Evolutionary conservation across 495 filamentous ascomycete genomes (phyloP).

Genomic region (Penicillium ucsense): DNA sequence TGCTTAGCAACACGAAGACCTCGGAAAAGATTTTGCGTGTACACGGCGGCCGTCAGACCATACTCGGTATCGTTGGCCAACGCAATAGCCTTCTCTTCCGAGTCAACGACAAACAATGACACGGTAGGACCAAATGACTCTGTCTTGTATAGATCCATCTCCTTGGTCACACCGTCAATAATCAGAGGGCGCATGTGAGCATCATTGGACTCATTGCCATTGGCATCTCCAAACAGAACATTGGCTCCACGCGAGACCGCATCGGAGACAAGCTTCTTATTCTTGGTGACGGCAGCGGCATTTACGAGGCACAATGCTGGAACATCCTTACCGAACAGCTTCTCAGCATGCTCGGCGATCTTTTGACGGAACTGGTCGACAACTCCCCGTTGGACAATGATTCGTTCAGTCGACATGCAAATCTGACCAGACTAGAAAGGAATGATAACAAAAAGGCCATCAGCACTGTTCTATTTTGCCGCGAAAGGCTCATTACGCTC

Average conservation of each 20-base stretch:
- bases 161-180: conserved; percentile 56
- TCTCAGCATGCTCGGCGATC: conserved; percentile 33
- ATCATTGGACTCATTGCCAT: conserved; percentile 31
- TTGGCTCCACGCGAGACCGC: conserved; percentile 62
- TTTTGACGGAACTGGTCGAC: conserved; percentile 54
- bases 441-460: neutral
- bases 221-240: conserved; percentile 49
- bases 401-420: conserved; percentile 87
- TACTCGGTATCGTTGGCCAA: conserved; percentile 46
- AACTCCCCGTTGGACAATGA: conserved; percentile 68
- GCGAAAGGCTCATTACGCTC: too few relatives aligned
- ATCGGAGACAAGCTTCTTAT: conserved; percentile 53
- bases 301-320: conserved; percentile 55
- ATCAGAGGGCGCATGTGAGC: conserved; percentile 65
- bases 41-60: conserved; percentile 39
- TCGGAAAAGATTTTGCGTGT: conserved; percentile 38
- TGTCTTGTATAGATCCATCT: conserved; percentile 74
- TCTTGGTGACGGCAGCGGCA: conserved; percentile 51
- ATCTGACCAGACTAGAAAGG: conserved; percentile 58
- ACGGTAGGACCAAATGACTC: conserved; percentile 82
- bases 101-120: conserved; percentile 37
- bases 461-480: neutral
- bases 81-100: conserved; percentile 38
- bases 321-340: conserved; percentile 37
- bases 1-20: conserved; percentile 38